phyloP scores from a whole-genome alignment of 352 stramenopile species.

The Phytophthora boehmeriae region DNA sequence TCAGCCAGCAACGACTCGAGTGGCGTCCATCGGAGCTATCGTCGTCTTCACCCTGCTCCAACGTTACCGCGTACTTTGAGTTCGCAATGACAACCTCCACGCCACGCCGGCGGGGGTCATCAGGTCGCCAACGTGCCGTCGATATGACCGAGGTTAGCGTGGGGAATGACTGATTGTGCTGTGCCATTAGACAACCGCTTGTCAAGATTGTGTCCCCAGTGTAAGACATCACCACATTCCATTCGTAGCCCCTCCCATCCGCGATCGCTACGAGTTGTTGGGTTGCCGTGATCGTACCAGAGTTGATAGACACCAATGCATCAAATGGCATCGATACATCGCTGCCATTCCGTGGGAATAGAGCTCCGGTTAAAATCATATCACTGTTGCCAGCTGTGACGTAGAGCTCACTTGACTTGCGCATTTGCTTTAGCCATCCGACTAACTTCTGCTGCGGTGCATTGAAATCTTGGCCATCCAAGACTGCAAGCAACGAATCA shows the following conservation, averaged over 20 bases:
- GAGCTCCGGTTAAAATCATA: slow-evolving; percentile 19
- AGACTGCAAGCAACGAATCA: slow-evolving; percentile 3
- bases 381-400: slow-evolving; percentile 24
- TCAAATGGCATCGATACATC: slow-evolving; percentile 22
- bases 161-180: slow-evolving; percentile 15
- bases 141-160: slow-evolving; percentile 15
- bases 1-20: slow-evolving; percentile 29
- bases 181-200: slow-evolving; percentile 10
- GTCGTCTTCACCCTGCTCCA: slow-evolving; percentile 5
- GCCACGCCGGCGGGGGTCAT: slow-evolving; percentile 3
- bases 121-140: slow-evolving; percentile 25
- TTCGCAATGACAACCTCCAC: slow-evolving; percentile 21
- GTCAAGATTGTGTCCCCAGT: slow-evolving; percentile 23
- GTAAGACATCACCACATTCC: slow-evolving; percentile 18
- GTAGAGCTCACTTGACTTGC: slow-evolving; percentile 24
- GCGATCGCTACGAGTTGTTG: slow-evolving; percentile 24
- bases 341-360: slow-evolving; percentile 25
- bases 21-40: not conserved
- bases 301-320: slow-evolving; percentile 17
- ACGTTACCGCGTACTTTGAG: slow-evolving; percentile 22
- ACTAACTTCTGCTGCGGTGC: slow-evolving; percentile 22
- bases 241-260: slow-evolving; percentile 35
- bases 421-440: slow-evolving; percentile 24
- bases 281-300: slow-evolving; percentile 6
- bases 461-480: slow-evolving; percentile 9